Conservation (phyloP, 148 eudicot genomes). For the Vaccinium vitisidaea region DNA sequence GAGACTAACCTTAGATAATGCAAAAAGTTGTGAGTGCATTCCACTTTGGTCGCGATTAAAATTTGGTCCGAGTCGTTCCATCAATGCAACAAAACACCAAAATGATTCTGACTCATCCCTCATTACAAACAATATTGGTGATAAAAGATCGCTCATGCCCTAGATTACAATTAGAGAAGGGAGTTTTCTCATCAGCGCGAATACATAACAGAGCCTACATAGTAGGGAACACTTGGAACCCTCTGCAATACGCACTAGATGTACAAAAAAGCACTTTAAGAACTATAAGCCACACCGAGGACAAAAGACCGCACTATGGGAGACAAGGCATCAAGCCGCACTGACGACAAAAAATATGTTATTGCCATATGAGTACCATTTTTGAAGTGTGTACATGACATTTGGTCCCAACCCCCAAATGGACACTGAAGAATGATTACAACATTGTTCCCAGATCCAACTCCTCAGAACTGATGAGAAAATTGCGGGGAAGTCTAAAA, state of each 20-base stretch:
- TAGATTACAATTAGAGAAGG: conserved; percentile 20
- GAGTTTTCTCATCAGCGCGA: not conserved
- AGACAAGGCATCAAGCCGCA: not conserved
- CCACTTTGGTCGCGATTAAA: conserved; percentile 98
- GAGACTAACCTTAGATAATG: conserved; percentile 75
- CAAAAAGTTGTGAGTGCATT: conserved; percentile 96
- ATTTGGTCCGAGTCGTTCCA: conserved; percentile 97
- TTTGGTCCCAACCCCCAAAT: not conserved
- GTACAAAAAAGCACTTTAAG: not conserved
- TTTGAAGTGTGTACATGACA: not conserved
- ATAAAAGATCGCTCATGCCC: conserved; percentile 98
- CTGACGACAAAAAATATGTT: not conserved
- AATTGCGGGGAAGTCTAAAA: not conserved
- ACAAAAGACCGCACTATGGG: not conserved
- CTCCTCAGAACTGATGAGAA: not conserved
- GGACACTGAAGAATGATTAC: not conserved
- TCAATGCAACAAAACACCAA: conserved; percentile 93
- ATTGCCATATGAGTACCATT: conserved; percentile 7
- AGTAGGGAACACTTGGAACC: not conserved
- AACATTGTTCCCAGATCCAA: not conserved
- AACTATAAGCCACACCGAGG: not conserved
- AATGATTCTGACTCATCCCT: conserved; percentile 85
- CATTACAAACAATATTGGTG: conserved; percentile 81
- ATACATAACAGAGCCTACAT: not conserved
- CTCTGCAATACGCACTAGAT: not conserved